A percentile compares a stretch with the other conserved stretches of the same genome.
Evolutionary conservation across 169 alveolate species (phyloP).

Genomic region (Fabrea salina): DNA sequence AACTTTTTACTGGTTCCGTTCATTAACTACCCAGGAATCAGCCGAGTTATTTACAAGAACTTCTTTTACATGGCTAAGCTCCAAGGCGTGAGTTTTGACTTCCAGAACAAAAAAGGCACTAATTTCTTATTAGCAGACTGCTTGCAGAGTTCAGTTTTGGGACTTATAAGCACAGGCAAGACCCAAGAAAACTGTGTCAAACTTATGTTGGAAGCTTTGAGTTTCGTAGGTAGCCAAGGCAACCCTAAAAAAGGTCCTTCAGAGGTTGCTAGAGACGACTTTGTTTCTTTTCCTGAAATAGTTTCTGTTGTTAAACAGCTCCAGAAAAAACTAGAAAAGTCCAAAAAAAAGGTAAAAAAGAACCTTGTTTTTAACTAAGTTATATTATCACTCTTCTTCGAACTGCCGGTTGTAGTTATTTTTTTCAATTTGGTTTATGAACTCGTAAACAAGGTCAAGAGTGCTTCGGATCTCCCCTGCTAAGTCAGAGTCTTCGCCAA

Average conservation of each 20-base stretch:
- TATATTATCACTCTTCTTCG: too few species aligned
- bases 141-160: conserved; percentile 56
- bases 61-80: conserved; percentile 76
- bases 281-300: conserved; percentile 8
- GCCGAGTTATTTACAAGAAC: conserved; percentile 63
- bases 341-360: not conserved
- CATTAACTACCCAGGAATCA: conserved; percentile 67
- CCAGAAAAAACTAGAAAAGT: not conserved
- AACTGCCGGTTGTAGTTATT: too few species aligned
- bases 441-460: not conserved
- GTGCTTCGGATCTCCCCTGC: not conserved
- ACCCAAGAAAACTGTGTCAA: conserved; percentile 35
- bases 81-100: conserved; percentile 71
- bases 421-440: conserved; percentile 10
- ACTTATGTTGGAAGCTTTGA: conserved; percentile 59
- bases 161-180: conserved; percentile 65
- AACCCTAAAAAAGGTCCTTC: conserved; percentile 13
- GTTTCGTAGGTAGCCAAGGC: conserved; percentile 56
- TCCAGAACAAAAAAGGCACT: conserved; percentile 65
- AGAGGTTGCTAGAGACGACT: conserved; percentile 1
- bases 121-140: conserved; percentile 71
- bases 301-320: conserved; percentile 11
- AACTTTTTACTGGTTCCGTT: conserved; percentile 54
- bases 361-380: too few species aligned
- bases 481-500: not conserved